Conservation (phyloP, 352 stramenopile genomes). For the Saprolegnia diclina region DNA sequence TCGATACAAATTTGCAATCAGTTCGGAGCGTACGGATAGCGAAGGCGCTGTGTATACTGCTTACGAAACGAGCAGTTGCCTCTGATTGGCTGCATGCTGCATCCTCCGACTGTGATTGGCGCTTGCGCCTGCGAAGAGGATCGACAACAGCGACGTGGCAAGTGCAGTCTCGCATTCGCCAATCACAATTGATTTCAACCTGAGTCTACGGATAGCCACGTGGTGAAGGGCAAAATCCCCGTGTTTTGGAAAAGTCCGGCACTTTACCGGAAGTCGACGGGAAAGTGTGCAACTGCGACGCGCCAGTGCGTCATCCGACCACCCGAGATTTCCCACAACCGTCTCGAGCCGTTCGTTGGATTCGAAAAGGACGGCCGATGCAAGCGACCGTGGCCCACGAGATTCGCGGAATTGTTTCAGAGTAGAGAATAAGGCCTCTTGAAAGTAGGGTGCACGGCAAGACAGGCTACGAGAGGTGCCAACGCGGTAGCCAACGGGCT, state of each 20-base stretch:
- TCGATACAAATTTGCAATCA: slow-evolving; percentile 24
- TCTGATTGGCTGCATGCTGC: slow-evolving; percentile 5
- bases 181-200: slow-evolving; percentile 10
- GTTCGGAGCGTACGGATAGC: neutral
- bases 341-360: too few relatives aligned
- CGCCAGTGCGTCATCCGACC: too few relatives aligned
- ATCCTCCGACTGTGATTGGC: neutral
- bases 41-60: slow-evolving; percentile 5
- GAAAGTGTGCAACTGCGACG: neutral
- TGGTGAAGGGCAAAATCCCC: neutral
- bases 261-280: neutral
- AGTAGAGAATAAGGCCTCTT: too few relatives aligned
- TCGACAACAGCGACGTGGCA: slow-evolving; percentile 6
- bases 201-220: neutral
- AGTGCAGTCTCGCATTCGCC: neutral
- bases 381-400: too few relatives aligned
- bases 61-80: neutral
- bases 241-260: too few relatives aligned
- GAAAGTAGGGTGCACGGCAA: too few relatives aligned
- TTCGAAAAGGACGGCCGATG: too few relatives aligned
- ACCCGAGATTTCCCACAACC: too few relatives aligned
- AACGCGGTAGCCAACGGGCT: neutral
- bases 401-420: too few relatives aligned
- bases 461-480: too few relatives aligned
- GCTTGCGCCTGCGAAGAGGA: neutral